phyloP scores from a whole-genome alignment of 176 grass and related monocot genomes.

The Sorghum bicolor region DNA sequence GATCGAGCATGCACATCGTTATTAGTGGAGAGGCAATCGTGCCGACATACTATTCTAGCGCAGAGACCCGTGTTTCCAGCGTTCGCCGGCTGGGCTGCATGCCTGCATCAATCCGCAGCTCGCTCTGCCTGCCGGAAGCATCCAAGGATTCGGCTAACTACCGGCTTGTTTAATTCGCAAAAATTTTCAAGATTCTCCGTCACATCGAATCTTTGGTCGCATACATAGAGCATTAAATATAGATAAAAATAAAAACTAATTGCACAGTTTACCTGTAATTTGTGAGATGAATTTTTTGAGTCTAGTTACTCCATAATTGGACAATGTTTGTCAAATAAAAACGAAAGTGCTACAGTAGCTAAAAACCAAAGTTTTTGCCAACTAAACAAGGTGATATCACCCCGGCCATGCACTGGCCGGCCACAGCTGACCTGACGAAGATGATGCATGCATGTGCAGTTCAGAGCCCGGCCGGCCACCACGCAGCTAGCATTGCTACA shows the following conservation, averaged over 20 bases:
- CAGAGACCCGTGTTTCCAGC: slow-evolving; percentile 36
- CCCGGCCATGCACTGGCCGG: background rate
- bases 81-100: background rate
- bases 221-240: too few species aligned
- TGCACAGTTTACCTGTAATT: too few species aligned
- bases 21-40: background rate
- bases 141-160: slow-evolving; percentile 18
- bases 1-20: background rate
- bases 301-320: too few species aligned
- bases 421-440: background rate
- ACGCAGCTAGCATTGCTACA: background rate
- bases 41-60: slow-evolving; percentile 17
- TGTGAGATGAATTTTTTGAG: too few species aligned
- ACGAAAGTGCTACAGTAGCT: too few species aligned
- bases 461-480: background rate
- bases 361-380: too few species aligned
- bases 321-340: too few species aligned
- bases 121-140: slow-evolving; percentile 3
- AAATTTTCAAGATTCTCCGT: too few species aligned
- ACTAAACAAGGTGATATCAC: background rate
- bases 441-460: background rate
- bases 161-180: too few species aligned
- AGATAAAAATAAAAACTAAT: too few species aligned
- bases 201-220: too few species aligned
- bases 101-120: background rate